Percentiles rank a stretch among this genome's conserved stretches.
These are phyloP conservation scores for Aspergillus costaricaensis DNA, from an alignment of 2,329 filamentous ascomycete species.

Conservation along the genomic window DNA sequence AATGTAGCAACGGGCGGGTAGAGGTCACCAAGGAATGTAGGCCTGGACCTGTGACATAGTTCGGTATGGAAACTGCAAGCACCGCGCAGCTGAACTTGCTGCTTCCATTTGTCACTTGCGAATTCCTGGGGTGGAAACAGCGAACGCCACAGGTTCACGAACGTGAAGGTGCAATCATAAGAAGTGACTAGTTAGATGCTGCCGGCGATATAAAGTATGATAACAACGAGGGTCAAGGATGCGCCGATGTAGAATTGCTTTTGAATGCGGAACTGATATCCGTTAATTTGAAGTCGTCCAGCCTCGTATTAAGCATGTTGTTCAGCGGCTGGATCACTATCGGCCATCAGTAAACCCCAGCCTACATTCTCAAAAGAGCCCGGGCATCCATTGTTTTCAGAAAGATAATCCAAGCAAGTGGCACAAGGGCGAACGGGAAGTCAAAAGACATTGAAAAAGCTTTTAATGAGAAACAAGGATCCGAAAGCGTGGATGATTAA, in stretches of 20 bases:
- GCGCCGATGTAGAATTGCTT: not conserved
- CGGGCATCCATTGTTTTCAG: not conserved
- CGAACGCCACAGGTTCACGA: not conserved
- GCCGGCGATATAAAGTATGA: no score
- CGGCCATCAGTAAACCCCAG: not conserved
- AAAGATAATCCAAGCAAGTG: not conserved
- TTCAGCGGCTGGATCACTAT: slow-evolving; percentile 18
- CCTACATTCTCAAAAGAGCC: slow-evolving; percentile 21
- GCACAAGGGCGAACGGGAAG: not conserved
- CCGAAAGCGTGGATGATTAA: slow-evolving; percentile 4
- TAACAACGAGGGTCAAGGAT: no score
- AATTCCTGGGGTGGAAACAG: not conserved
- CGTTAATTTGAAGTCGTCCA: not conserved
- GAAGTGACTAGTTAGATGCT: no score
- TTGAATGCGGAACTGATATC: not conserved
- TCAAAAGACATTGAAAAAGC: not conserved
- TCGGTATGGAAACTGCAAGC: slow-evolving; percentile 24
- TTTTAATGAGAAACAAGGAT: not conserved
- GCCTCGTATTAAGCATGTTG: slow-evolving; percentile 9
- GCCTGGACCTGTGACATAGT: slow-evolving; percentile 7
- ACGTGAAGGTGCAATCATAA: not conserved
- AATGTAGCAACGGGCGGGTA: slow-evolving; percentile 21
- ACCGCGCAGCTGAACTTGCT: not conserved
- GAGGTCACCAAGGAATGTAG: slow-evolving; percentile 19
- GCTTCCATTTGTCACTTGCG: not conserved